These are phyloP conservation scores for Caryopteris hybrid DNA, from an alignment of 305 asterid genomes.

Conservation along the genomic window DNA sequence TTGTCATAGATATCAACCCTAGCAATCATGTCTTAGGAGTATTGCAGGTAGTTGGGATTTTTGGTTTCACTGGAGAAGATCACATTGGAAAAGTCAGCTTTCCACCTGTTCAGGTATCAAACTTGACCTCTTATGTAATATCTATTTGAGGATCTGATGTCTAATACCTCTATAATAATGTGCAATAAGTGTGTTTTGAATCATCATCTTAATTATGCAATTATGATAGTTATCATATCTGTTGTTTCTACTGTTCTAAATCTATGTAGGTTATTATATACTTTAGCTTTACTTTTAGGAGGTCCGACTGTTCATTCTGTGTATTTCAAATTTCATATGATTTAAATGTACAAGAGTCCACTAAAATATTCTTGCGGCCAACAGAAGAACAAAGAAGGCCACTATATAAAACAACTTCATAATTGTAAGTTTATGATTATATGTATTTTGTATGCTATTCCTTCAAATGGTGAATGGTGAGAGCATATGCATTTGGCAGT, in stretches of 20 bases:
- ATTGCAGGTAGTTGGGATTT: slow-evolving; percentile 75
- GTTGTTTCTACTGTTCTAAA: neutral
- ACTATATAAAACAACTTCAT: neutral
- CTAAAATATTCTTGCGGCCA: neutral
- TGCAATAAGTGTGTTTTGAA: neutral
- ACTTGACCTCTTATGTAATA: neutral
- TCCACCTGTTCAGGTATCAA: slow-evolving; percentile 84
- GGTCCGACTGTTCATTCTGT: neutral
- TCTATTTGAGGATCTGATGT: neutral
- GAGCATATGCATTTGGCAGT: neutral
- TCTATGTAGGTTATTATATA: neutral
- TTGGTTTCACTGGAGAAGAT: slow-evolving; percentile 94
- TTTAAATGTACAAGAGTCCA: neutral
- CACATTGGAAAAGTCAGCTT: slow-evolving; percentile 91
- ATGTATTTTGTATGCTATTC: neutral
- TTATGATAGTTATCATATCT: neutral
- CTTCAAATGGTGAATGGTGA: neutral
- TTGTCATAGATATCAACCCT: slow-evolving; percentile 6
- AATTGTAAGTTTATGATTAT: neutral
- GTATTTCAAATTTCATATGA: neutral
- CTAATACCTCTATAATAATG: neutral
- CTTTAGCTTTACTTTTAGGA: neutral
- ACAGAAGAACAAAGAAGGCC: neutral
- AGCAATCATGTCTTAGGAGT: slow-evolving; percentile 4
- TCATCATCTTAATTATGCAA: neutral